Conservation (phyloP, 106 monocot genomes). For the Dioscorea dumetorum region DNA sequence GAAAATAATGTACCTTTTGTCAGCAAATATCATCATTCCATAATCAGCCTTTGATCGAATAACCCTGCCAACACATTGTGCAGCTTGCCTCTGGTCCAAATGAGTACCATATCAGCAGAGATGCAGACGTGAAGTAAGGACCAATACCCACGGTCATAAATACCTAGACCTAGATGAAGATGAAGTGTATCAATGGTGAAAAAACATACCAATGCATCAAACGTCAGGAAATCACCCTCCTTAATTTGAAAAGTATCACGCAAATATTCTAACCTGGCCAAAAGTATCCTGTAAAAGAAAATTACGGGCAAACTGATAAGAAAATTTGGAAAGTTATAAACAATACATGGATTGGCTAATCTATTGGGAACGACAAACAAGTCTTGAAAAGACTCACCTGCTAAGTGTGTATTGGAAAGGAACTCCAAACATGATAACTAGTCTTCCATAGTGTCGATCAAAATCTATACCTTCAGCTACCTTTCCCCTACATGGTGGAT, state of each 20-base stretch:
- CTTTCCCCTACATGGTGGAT: slow-evolving; percentile 61
- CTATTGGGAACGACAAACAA: too few relatives aligned
- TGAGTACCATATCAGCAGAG: too few relatives aligned
- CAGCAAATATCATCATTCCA: slow-evolving; percentile 99
- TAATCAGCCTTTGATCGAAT: slow-evolving; percentile 99
- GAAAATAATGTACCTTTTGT: slow-evolving; percentile 68
- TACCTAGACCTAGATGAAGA: too few relatives aligned
- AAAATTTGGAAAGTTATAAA: too few relatives aligned
- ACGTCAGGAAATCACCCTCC: slow-evolving; percentile 98
- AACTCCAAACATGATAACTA: slow-evolving; percentile 99
- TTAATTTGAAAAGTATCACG: slow-evolving; percentile 97
- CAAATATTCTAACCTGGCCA: slow-evolving; percentile 90
- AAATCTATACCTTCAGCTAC: slow-evolving; percentile 99
- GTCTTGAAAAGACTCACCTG: slow-evolving; percentile 37
- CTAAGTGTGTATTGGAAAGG: slow-evolving; percentile 99
- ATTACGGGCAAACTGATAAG: not conserved
- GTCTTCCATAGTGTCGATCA: slow-evolving; percentile 98
- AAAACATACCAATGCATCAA: slow-evolving; percentile 92
- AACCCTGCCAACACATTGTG: slow-evolving; percentile 98
- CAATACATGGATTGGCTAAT: too few relatives aligned
- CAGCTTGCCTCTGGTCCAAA: slow-evolving; percentile 87
- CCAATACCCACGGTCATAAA: too few relatives aligned
- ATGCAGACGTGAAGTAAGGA: too few relatives aligned
- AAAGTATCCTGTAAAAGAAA: slow-evolving; percentile 64
- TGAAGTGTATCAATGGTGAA: not conserved